Conservation (phyloP, 2,329 filamentous ascomycete genomes). For the Aspergillus neoniger region DNA sequence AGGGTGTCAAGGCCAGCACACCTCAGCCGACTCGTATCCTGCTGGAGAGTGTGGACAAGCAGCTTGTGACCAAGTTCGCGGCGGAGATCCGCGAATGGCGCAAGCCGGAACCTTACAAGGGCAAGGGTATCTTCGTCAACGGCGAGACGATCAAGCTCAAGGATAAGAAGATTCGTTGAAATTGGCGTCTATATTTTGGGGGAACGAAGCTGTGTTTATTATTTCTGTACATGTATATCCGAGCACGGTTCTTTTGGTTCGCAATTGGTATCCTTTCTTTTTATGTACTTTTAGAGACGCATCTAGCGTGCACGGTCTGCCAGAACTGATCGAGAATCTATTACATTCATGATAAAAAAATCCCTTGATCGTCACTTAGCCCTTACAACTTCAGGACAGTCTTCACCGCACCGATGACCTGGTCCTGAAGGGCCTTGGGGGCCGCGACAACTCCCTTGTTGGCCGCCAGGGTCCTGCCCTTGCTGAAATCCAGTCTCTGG, state of each 20-base stretch:
- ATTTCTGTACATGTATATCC: slow-evolving; percentile 33
- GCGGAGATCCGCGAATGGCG: slow-evolving; percentile 87
- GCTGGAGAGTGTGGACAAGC: slow-evolving; percentile 82
- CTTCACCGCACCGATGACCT: slow-evolving; percentile 80
- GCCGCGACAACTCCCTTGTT: slow-evolving; percentile 96
- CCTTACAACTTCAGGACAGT: slow-evolving; percentile 65
- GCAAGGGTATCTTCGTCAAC: slow-evolving; percentile 98
- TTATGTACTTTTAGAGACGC: slow-evolving; percentile 37
- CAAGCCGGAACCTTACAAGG: slow-evolving; percentile 95
- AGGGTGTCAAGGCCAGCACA: slow-evolving; percentile 80
- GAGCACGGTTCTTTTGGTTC: slow-evolving; percentile 24
- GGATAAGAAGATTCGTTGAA: slow-evolving; percentile 93
- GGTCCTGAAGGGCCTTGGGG: slow-evolving; percentile 70
- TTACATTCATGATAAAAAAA: slow-evolving; percentile 16
- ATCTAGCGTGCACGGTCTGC: slow-evolving; percentile 30
- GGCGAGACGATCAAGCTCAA: slow-evolving; percentile 98
- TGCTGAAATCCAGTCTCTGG: slow-evolving; percentile 79
- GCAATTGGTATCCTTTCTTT: slow-evolving; percentile 33
- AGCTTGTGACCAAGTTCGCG: slow-evolving; percentile 86
- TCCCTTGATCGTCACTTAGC: slow-evolving; percentile 2
- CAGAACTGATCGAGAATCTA: slow-evolving; percentile 16
- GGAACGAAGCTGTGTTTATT: slow-evolving; percentile 26
- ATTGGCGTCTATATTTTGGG: slow-evolving; percentile 27
- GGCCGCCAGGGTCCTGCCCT: slow-evolving; percentile 78
- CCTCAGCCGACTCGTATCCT: slow-evolving; percentile 90